phyloP scores from a whole-genome alignment of 1,284 basidiomycete species.

The Microbotryum intermedium region DNA sequence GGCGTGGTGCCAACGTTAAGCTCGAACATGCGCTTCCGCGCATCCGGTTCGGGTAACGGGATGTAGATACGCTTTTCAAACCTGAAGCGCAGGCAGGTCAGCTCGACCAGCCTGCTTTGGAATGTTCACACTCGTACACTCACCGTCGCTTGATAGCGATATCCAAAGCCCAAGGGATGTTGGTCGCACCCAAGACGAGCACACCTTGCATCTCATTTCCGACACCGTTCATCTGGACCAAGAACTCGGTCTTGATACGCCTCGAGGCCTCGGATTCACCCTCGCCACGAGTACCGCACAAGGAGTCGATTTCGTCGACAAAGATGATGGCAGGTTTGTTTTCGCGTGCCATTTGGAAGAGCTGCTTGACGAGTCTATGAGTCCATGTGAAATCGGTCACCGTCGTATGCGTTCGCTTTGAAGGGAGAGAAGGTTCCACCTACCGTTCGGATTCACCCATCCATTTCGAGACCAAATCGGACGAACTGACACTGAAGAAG shows the following conservation, averaged over 20 bases:
- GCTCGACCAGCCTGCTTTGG: neutral
- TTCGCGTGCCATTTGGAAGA: slow-evolving; percentile 94
- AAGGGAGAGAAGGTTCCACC: slow-evolving; percentile 33
- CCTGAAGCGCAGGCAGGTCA: slow-evolving; percentile 6
- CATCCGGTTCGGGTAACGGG: slow-evolving; percentile 86
- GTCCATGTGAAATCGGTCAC: neutral
- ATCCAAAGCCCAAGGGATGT: slow-evolving; percentile 96
- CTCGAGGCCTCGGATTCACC: slow-evolving; percentile 92
- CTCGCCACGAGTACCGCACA: slow-evolving; percentile 89
- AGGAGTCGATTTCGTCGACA: slow-evolving; percentile 95
- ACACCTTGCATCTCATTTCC: slow-evolving; percentile 96
- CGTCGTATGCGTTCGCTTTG: neutral
- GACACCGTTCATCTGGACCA: slow-evolving; percentile 93
- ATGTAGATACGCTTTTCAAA: slow-evolving; percentile 94
- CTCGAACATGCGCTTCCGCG: slow-evolving; percentile 92
- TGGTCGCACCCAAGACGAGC: slow-evolving; percentile 96
- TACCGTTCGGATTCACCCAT: slow-evolving; percentile 96
- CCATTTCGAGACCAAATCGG: slow-evolving; percentile 97
- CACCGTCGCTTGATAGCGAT: slow-evolving; percentile 93
- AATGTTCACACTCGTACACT: slow-evolving; percentile 25
- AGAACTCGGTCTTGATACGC: slow-evolving; percentile 96
- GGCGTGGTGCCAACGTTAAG: slow-evolving; percentile 91
- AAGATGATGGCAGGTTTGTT: slow-evolving; percentile 97
- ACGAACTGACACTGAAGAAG: slow-evolving; percentile 93
- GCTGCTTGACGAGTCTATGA: slow-evolving; percentile 85